Evolutionary conservation across 2,329 filamentous ascomycete species (phyloP).

Genomic region (Ophiostoma pallidulum): DNA sequence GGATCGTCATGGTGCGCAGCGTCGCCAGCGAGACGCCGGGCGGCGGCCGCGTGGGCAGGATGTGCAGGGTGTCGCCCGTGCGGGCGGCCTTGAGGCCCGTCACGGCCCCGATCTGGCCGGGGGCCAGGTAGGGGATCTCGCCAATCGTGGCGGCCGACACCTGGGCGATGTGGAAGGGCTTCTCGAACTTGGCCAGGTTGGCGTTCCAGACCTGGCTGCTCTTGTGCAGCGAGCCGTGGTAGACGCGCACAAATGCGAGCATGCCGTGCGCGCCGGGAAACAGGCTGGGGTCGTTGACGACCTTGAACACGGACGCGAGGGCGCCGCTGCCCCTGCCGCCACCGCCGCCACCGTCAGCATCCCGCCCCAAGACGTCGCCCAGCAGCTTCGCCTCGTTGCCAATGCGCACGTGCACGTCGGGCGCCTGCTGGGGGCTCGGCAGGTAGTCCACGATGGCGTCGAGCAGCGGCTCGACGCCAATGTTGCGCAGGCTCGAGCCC

Average conservation of each 20-base stretch:
- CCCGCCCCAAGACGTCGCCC: slow-evolving; percentile 32
- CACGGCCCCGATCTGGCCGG: slow-evolving; percentile 90
- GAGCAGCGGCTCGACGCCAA: slow-evolving; percentile 84
- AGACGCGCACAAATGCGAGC: slow-evolving; percentile 85
- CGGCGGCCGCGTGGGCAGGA: slow-evolving; percentile 46
- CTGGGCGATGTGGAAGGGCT: slow-evolving; percentile 70
- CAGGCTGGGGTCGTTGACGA: slow-evolving; percentile 71
- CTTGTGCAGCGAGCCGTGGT: slow-evolving; percentile 69
- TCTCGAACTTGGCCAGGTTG: slow-evolving; percentile 68
- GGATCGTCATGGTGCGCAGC: slow-evolving; percentile 67
- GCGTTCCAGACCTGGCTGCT: slow-evolving; percentile 80
- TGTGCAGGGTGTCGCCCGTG: slow-evolving; percentile 85
- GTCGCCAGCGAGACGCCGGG: slow-evolving; percentile 50
- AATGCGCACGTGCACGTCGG: slow-evolving; percentile 16
- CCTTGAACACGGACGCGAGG: slow-evolving; percentile 77
- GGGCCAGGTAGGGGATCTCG: slow-evolving; percentile 68
- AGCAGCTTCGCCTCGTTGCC: slow-evolving; percentile 44
- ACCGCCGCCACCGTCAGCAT: slow-evolving; percentile 16
- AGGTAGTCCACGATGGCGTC: slow-evolving; percentile 83
- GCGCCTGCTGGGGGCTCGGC: slow-evolving; percentile 54
- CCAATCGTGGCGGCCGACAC: slow-evolving; percentile 85
- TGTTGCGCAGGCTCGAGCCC: slow-evolving; percentile 86
- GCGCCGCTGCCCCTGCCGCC: slow-evolving; percentile 25
- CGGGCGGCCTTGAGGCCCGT: slow-evolving; percentile 83
- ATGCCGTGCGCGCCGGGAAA: slow-evolving; percentile 51